phyloP scores from a whole-genome alignment of 176 grass and related monocot genomes.

The Oryza officinalis region DNA sequence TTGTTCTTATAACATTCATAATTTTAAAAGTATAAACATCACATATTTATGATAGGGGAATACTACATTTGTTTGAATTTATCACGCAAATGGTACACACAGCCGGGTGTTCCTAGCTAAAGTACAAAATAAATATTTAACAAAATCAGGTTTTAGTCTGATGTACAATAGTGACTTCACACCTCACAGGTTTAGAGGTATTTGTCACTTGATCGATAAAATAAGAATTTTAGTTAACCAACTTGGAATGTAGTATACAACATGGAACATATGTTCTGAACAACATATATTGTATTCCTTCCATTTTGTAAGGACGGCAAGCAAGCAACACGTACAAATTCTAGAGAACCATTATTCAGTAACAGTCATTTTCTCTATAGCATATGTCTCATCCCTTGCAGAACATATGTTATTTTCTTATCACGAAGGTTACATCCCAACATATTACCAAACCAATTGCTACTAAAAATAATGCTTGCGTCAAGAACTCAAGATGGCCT shows the following conservation, averaged over 20 bases:
- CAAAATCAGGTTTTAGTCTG: neutral
- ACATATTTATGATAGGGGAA: too few relatives aligned
- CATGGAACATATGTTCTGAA: neutral
- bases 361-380: neutral
- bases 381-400: conserved; percentile 17
- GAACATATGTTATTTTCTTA: neutral
- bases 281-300: conserved; percentile 2
- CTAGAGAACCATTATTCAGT: neutral
- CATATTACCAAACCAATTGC: conserved; percentile 16
- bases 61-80: too few relatives aligned
- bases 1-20: neutral
- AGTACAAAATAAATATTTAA: neutral
- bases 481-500: neutral
- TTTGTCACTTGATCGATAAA: neutral
- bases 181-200: neutral
- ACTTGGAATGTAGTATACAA: neutral
- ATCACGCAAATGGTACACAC: neutral
- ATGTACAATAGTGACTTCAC: neutral
- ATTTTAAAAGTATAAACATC: neutral
- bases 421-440: conserved; percentile 6
- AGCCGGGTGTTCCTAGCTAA: neutral
- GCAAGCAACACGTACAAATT: neutral
- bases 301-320: neutral
- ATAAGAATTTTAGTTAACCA: neutral
- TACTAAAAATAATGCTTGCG: conserved; percentile 12